Evolutionary conservation across 495 filamentous ascomycete species (phyloP).

Genomic region (Sporormia fimetaria): DNA sequence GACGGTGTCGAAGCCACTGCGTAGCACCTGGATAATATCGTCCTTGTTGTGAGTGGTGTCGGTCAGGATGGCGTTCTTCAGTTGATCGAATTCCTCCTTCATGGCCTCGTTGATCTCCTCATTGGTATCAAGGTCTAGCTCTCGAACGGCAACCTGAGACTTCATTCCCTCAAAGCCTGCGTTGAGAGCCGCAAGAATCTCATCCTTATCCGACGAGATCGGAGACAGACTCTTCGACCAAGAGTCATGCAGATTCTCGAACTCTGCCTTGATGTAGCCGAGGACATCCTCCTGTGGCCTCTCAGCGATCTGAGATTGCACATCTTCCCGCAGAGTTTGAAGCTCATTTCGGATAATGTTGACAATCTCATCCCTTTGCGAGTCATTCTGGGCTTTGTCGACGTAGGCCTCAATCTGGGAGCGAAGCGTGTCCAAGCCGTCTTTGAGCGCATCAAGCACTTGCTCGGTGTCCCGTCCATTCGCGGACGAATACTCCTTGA

Average conservation of each 20-base stretch:
- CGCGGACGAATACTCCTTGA: slow-evolving; percentile 61
- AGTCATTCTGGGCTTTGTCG: slow-evolving; percentile 51
- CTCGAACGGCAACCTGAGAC: slow-evolving; percentile 24
- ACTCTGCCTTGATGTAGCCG: slow-evolving; percentile 63
- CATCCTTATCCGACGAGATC: slow-evolving; percentile 21
- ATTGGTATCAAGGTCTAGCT: slow-evolving; percentile 24
- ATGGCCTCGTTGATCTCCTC: slow-evolving; percentile 36
- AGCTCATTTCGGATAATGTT: slow-evolving; percentile 61
- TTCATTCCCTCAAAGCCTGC: slow-evolving; percentile 31
- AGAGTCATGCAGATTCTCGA: slow-evolving; percentile 51
- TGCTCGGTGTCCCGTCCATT: slow-evolving; percentile 70
- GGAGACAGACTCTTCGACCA: slow-evolving; percentile 22
- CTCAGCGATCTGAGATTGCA: slow-evolving; percentile 51
- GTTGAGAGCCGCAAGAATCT: slow-evolving; percentile 29
- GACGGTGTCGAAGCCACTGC: slow-evolving; percentile 29
- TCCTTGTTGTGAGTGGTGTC: slow-evolving; percentile 29
- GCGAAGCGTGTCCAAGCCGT: slow-evolving; percentile 71
- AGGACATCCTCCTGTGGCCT: slow-evolving; percentile 42
- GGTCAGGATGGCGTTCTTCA: slow-evolving; percentile 28
- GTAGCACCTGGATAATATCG: slow-evolving; percentile 31
- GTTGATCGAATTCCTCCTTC: slow-evolving; percentile 52
- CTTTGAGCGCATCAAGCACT: slow-evolving; percentile 71
- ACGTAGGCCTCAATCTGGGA: slow-evolving; percentile 72
- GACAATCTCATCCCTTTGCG: slow-evolving; percentile 67
- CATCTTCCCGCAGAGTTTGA: slow-evolving; percentile 59